Base-by-base conservation (phyloP, 345 rosid species). In the Clarkia xantiana region DNA sequence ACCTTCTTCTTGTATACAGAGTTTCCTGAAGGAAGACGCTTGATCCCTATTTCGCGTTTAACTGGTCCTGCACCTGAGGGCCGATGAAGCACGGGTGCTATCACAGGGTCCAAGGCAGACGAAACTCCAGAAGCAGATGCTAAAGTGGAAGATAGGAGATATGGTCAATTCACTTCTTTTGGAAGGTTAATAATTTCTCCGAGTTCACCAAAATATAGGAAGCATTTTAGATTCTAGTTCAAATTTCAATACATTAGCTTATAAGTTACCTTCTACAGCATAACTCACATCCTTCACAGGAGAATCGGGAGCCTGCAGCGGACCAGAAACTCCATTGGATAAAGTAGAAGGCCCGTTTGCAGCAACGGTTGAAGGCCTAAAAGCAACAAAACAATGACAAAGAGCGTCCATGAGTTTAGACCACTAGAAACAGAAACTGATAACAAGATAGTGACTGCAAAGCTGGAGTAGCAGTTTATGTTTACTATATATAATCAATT, bases 81-180 rank as follows among this genome's bases (percentile, higher is more conserved):
- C 16, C 43, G 22, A 1, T 57, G 46, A 44, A 43, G 42, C 14
- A 73, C 60, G 17, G 67, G 62, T n/a, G 67, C 67, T 59, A 63
- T 50, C 47, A 76, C 66, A 47, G 68, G 68, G 45, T 73, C 78
- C 47, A 69, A 65, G 60, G 62, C 70, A 46, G 68, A 61, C 44
- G 80, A 62, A 39, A 61, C 62, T 38, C 66, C 76, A 56, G 77
- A 65, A 22, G 41, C 67, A 18, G 72, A 47, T 25, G 65, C 47
- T 39, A 58, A 42, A 56, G 40, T 18, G 19, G 42, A 38, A 51
- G 61, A 47, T 51, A 56, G 42, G 45, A 54, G 59, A 29, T 29
- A 29, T 29, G 6, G 36, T 29, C 36, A 29, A 7, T 29, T 7
- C 6, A 29, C 36, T 10, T 29, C 36, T 29, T 29, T 29, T 1